phyloP scores from a whole-genome alignment of 1,284 basidiomycete genomes.

The Pascua guehoae region DNA sequence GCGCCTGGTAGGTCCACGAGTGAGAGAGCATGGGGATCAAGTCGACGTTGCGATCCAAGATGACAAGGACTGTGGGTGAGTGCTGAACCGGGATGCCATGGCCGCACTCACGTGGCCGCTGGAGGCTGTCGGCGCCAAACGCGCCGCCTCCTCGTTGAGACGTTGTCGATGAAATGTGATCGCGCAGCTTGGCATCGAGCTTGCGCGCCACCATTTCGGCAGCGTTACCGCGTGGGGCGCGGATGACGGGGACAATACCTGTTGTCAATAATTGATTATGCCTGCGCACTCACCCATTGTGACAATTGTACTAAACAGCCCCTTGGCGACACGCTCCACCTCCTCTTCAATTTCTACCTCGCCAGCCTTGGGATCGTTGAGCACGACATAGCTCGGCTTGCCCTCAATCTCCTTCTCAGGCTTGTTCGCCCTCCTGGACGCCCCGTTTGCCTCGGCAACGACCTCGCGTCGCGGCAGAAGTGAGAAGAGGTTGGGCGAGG shows the following conservation, averaged over 20 bases:
- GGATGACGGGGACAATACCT: slow-evolving; percentile 93
- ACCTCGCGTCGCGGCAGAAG: slow-evolving; percentile 59
- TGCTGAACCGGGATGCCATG: not conserved
- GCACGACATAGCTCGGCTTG: slow-evolving; percentile 65
- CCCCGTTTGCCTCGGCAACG: slow-evolving; percentile 27
- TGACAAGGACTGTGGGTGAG: slow-evolving; percentile 67
- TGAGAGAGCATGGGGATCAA: slow-evolving; percentile 92
- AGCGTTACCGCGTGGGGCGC: slow-evolving; percentile 91
- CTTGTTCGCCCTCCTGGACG: slow-evolving; percentile 18
- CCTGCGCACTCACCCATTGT: slow-evolving; percentile 65
- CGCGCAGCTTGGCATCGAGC: slow-evolving; percentile 85
- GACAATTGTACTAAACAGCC: slow-evolving; percentile 88
- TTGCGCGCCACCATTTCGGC: slow-evolving; percentile 98
- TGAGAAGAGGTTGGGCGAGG: slow-evolving; percentile 92
- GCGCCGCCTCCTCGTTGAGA: slow-evolving; percentile 53
- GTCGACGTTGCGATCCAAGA: slow-evolving; percentile 93
- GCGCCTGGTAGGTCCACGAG: slow-evolving; percentile 98
- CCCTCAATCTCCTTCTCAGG: slow-evolving; percentile 41
- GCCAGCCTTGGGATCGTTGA: slow-evolving; percentile 87
- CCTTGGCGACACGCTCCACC: slow-evolving; percentile 85
- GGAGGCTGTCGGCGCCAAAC: slow-evolving; percentile 65
- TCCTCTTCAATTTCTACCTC: slow-evolving; percentile 92
- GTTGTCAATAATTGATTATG: not conserved
- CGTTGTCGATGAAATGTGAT: slow-evolving; percentile 76
- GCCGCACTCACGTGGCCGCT: slow-evolving; percentile 67